A percentile compares a stretch with the other conserved stretches of the same genome.
phyloP scores from a whole-genome alignment of 2,329 filamentous ascomycete genomes.

The Thermomyces lanuginosus region DNA sequence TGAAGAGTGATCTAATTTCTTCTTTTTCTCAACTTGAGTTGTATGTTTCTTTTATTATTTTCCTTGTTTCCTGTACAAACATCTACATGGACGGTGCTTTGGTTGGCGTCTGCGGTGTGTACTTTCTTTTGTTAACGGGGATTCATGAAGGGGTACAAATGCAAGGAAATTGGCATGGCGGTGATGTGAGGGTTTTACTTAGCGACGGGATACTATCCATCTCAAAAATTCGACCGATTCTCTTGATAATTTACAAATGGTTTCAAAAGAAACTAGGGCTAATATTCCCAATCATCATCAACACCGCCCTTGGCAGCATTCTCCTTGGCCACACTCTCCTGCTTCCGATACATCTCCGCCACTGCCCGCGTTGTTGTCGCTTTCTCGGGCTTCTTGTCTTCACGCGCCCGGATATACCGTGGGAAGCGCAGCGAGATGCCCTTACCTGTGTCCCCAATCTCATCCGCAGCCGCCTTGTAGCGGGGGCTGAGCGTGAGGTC shows the following conservation, averaged over 20 bases:
- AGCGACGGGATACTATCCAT: no score
- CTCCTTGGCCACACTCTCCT: conserved; percentile 75
- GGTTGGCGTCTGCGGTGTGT: conserved; percentile 1
- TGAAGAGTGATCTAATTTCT: conserved; percentile 16
- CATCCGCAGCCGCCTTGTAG: conserved; percentile 78
- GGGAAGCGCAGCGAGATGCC: conserved; percentile 86
- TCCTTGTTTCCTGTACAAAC: conserved; percentile 6
- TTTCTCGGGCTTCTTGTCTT: conserved; percentile 90
- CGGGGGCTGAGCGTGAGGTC: conserved; percentile 83
- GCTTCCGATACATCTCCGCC: conserved; percentile 91
- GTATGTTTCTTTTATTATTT: conserved; percentile 3
- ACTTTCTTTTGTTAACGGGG: no score
- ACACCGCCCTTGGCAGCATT: conserved; percentile 75
- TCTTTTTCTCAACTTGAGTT: conserved; percentile 2
- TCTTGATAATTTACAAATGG: no score
- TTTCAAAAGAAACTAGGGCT: neutral
- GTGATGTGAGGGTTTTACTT: no score
- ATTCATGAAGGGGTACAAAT: no score
- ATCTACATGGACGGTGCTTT: neutral
- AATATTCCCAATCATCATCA: conserved; percentile 98
- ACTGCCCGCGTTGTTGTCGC: conserved; percentile 74
- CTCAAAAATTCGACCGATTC: no score
- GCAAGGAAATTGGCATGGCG: no score
- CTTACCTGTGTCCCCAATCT: conserved; percentile 46
- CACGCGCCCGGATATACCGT: conserved; percentile 74